Evolutionary conservation across 2,329 filamentous ascomycete genomes (phyloP), one percentile per base, ranked within the genome.

Genomic region (Nemania diffusa): DNA sequence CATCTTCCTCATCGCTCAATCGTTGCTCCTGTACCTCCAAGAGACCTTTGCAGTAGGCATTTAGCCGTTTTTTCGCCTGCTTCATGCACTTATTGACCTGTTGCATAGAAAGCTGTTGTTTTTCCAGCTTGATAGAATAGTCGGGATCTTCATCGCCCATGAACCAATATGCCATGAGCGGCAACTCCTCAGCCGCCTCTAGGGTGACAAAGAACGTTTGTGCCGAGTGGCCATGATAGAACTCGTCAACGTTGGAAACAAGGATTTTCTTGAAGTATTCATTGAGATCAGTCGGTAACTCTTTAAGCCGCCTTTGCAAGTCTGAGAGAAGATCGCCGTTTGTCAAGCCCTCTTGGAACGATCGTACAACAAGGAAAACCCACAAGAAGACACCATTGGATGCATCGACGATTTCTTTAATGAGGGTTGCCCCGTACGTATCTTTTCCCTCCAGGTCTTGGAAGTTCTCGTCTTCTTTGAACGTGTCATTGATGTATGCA

Each of bases 351-450:
- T 63, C 60, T 9, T 32, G 51, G 22, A 63, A 37, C 3, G 51
- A 57, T 11, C 60, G 51, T 13, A 50, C 40, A 9, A 63, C 60
- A 24, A 63, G 60, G 26, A 48, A 44, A 5, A 63, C 60, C 60
- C 60, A 63, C 17, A 63, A 40, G 52, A 63, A 63, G 2, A 63
- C 60, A 5, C 60, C 60, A 5, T 57, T 29, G 13, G 60, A 37
- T 11, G 24, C 42, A 11, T 32, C 40, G 11, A 26, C 27, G 29
- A 63, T 48, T 13, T 57, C 40, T 11, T 63, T 11, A 5, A 50
- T 46, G 5, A 63, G 42, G 4, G 9, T 40, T 6, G 5, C 20
- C 34, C 40, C 26, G 13, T 17, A 9, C n/a, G 37, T 37, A 7
- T 63, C 40, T 15, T 34, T 50, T 34, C 29, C 42, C 24, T 48